Base-by-base conservation (phyloP, 805 yeast genomes). In the Candida orba region DNA sequence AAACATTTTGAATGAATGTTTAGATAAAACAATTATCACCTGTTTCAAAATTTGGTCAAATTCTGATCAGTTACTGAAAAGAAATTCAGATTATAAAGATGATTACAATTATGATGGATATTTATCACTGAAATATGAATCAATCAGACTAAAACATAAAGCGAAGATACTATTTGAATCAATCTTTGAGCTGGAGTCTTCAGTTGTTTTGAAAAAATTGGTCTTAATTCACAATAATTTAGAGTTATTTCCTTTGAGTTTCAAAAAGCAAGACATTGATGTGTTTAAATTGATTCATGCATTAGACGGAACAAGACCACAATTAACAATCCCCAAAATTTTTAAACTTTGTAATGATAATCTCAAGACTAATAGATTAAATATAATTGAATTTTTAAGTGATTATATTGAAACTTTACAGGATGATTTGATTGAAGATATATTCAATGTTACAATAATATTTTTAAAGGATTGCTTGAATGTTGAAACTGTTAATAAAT, bases 261-360 rank as follows among this genome's bases (percentile, higher is more conserved):
- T 14, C 2, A 52, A 59, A 6, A 35, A 20, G 5, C 22, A 41
- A 6, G 52, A 52, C 23, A 51, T 60, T 8, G 53, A 73, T 6
- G 66, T 78, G 12, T 73, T 79, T 52, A 83, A 81, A 51, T 56
- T 86, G 2, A 60, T 86, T n/a, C 88, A 85, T 58, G 81, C 84
- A 3, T 64, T 90, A 39, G 96, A 90, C 63, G 91, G 93, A 1
- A 84, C 95, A 8, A 76, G 85, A 50, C 84, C 95, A 0, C 84
- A 79, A 44, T 54, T 76, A 6, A 84, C 95, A 0, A 65, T 88
- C 13, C 90, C 95, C 0, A 73, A 76, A 52, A 64, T 89, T 5
- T 68, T 86, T 51, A 70, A 75, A 44, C 68, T 85, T 0, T 68
- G 83, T 29, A 57, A 62, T 20, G 39, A 49, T 2, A 44, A 36